Base-by-base conservation (phyloP, 805 yeast species). In the Torulaspora quercuum region DNA sequence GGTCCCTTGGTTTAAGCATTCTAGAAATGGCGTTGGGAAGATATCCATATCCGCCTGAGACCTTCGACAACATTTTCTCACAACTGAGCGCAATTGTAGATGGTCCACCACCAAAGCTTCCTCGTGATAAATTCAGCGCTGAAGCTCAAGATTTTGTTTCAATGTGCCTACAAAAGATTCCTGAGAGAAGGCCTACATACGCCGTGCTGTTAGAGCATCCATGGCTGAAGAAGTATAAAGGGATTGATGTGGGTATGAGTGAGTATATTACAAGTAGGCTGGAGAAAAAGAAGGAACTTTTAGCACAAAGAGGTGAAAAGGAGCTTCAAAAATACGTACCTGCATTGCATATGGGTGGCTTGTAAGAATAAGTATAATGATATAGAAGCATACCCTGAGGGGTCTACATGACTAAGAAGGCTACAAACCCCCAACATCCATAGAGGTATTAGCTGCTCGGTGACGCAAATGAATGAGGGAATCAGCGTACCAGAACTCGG, bases 1-100 rank as follows among this genome's bases (percentile, higher is more conserved):
- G 98, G 98, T 87, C 96, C 0, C 64, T 90, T 28, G 98, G 97
- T 0, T 69, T 90, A 39, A 76, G 89, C 12, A 73, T 90, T 13
- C 61, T 92, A 33, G 98, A 92, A 64, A 79, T 87, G 48, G 92
- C 97, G 2, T 76, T 78, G 36, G 98, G 98, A 7, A 70, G 76
- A 39, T 92, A 90, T 60, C 98, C 98, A n/a, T 92, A 90, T 53
- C 95, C 97, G 5, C 83, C 95, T 1, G 97, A 92, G 52, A 83
- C 95, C 2, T 88, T 78, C 53, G 85, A 78, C 47, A 87, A 85
- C 59, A 86, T 92, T 8, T 89, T 92, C 53, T 82, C 92, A 5
- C 98, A 92, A 63, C 71, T 92, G 46, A 82, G 87, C 63, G 97
- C 97, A 3, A 92, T 92, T 52, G 97, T 92, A n/a, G 94, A 86